Base-by-base conservation (phyloP, 169 alveolate species). In the Neospora caninum region DNA sequence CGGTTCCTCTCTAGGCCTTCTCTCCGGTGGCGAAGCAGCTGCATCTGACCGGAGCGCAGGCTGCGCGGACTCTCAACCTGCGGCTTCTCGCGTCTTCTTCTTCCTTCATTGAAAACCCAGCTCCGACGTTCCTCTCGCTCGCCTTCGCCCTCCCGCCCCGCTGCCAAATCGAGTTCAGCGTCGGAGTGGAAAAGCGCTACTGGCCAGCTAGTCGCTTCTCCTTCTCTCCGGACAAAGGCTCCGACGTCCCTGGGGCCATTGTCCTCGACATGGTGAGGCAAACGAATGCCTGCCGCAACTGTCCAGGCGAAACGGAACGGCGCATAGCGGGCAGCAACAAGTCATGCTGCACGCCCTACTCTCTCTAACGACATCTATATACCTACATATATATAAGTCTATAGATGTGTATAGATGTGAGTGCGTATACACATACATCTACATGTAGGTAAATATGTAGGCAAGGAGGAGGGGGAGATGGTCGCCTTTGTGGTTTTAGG, bases 201-300 rank as follows among this genome's bases (percentile, higher is more conserved):
- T n/a, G 43, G 36, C 83, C 69, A 0, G 73, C 29, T 36, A 27
- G 83, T 42, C 53, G 58, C 31, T 88, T 88, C n/a, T 38, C 54
- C 64, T 53, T 53, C 83, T 53, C 83, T 36, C 92, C 92, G 54
- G 92, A 88, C 58, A 88, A 88, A 45, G 92, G 92, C 38, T 25
- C 29, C 38, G 92, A 88, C 83, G 64, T 88, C 4, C 53, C 53
- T 13, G 70, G 80, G 1, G 92, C 92, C 6, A 53, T 86, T 49
- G 70, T 43, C 36, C 70, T 86, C 45, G 70, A 43, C 70, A 86
- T 10, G 80, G 89, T 83, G 27, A 78, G 45, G n/a, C 10, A 43
- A 16, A 69, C 2, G 34, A 34, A 2, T 49, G 22, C 4, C 58
- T 34, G 7, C 82, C n/a, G n/a, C n/a, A n/a, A n/a, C n/a, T n/a